A percentile compares a stretch with the other conserved stretches of the same genome.
These are phyloP conservation scores for Elsinoe necatrix DNA, from an alignment of 2,329 filamentous ascomycete genomes.

Conservation along the genomic window DNA sequence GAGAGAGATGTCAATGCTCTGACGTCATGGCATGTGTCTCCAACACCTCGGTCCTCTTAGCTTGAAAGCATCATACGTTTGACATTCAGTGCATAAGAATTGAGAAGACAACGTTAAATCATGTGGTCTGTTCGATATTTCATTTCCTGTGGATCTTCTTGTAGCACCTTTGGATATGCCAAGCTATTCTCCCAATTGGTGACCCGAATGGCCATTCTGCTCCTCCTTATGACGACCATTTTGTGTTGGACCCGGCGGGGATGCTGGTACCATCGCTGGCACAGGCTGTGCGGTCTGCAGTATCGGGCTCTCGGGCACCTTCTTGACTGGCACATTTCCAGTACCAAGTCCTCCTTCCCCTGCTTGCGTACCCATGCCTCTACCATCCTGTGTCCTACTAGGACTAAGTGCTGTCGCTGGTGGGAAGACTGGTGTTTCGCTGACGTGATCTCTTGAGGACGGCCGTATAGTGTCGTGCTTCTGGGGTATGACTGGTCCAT, in stretches of 20 bases:
- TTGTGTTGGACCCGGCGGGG: neutral
- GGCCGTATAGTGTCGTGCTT: constrained; percentile 18
- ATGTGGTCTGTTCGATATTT: neutral
- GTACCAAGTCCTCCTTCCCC: constrained; percentile 21
- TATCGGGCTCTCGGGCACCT: constrained; percentile 18
- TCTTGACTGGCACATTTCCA: constrained; percentile 27
- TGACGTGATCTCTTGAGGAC: constrained; percentile 16
- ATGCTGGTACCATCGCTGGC: neutral
- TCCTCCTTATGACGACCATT: neutral
- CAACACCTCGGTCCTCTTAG: neutral
- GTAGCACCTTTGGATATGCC: neutral
- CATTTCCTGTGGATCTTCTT: neutral
- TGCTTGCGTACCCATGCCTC: constrained; percentile 18
- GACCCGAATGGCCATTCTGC: neutral
- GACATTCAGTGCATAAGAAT: neutral
- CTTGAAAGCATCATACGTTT: neutral
- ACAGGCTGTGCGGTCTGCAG: neutral
- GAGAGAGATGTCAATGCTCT: neutral
- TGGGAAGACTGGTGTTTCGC: constrained; percentile 22
- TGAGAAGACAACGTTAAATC: neutral
- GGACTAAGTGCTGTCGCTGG: constrained; percentile 23
- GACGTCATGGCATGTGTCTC: neutral
- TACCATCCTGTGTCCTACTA: constrained; percentile 18
- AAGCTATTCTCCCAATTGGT: neutral
- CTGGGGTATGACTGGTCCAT: constrained; percentile 15